Evolutionary conservation across 108 stramenopile species (phyloP), one percentile per base, ranked within the genome.

Genomic region (Skeletonema menzelii): DNA sequence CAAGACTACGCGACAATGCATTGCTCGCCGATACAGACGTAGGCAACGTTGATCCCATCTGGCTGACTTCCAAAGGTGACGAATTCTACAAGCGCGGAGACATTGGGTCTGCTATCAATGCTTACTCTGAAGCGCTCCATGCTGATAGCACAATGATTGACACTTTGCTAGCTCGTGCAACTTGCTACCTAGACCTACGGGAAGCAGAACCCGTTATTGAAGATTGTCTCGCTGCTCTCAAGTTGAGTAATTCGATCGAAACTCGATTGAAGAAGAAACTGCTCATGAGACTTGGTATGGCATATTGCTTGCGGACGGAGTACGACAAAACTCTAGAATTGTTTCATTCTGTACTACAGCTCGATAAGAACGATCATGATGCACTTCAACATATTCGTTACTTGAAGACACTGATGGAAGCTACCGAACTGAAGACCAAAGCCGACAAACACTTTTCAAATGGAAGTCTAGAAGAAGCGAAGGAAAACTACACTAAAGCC

Each of bases 21-120:
- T 31, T 82, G 19, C 49, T 82, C 30, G 76, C 34, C 26, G 69
- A 68, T 22, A 57, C n/a, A 0, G 73, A 75, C 34, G 60, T 88
- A 32, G 55, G 70, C 24, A 82, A 88, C 44, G 65, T 63, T 37
- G 87, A 86, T 61, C 84, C 87, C 0, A 40, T 59, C 11, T 88
- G 87, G 40, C 40, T 86, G 0, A 77, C 66, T 15, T 44, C 63
- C 8, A 84, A 86, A 60, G 87, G 85, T 0, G 83, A 88, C 37
- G 76, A 86, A 63, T 84, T 88, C 69, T 82, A 55, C 66, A n/a
- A 27, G 24, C 47, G 30, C 4, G 73, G 87, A 8, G 85, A 88
- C 58, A 82, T 55, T 49, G 31, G 58, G 13, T 73, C 69, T 7
- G 87, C 87, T 35, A 66, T 82, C 12, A 82, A 81, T 44, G 87